These are phyloP conservation scores for Fagopyrum homotropicum DNA, from an alignment of 148 eudicot species.

Conservation along the genomic window DNA sequence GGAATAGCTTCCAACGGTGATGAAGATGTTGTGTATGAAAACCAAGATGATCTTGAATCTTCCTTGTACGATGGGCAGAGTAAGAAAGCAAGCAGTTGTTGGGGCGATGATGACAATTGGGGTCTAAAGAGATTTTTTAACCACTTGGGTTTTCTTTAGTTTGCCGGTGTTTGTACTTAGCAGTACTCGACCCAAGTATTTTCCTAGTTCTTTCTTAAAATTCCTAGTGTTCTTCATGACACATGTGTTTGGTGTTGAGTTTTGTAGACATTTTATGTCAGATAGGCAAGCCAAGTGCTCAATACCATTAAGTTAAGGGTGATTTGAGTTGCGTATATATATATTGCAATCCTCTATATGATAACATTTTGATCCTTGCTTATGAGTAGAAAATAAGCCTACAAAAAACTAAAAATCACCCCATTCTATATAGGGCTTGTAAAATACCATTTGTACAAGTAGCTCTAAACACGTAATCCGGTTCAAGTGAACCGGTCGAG, in stretches of 20 bases:
- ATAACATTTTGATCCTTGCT: too few relatives aligned
- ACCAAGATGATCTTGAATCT: not conserved
- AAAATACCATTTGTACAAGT: too few relatives aligned
- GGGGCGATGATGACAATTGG: conserved; percentile 34
- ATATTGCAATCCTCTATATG: too few relatives aligned
- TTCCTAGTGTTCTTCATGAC: not conserved
- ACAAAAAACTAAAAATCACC: too few relatives aligned
- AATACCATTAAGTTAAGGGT: too few relatives aligned
- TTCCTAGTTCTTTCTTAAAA: not conserved
- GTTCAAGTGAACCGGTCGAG: too few relatives aligned
- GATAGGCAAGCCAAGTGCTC: too few relatives aligned
- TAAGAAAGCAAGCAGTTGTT: not conserved
- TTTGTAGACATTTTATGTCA: not conserved
- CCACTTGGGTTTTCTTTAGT: conserved; percentile 24
- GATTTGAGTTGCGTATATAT: too few relatives aligned
- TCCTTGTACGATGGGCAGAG: not conserved
- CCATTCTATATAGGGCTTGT: too few relatives aligned
- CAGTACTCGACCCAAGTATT: not conserved
- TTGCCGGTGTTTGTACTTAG: not conserved
- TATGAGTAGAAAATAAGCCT: too few relatives aligned
- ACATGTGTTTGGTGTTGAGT: not conserved
- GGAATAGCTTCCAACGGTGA: not conserved
- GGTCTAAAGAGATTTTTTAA: conserved; percentile 36
- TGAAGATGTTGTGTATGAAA: not conserved
- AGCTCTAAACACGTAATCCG: too few relatives aligned